phyloP scores from a whole-genome alignment of 306 rosid species.

The Prunus mume region DNA sequence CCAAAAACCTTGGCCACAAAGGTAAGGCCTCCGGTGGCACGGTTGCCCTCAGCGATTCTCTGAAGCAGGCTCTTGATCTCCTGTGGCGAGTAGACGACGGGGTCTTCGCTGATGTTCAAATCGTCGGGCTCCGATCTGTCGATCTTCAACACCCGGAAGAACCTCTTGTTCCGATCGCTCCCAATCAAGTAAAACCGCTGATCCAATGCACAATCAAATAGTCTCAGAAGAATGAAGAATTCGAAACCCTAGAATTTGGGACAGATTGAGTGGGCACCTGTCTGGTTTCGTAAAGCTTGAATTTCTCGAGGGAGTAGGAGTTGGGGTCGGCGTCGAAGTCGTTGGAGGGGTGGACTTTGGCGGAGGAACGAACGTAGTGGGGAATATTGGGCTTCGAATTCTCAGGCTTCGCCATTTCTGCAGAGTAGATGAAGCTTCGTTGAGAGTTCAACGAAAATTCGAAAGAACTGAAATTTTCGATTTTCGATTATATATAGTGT shows the following conservation, averaged over 20 bases:
- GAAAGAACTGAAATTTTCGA: too few species aligned
- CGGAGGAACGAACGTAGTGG: conserved; percentile 22
- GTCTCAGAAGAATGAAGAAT: not conserved
- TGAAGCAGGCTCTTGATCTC: conserved; percentile 83
- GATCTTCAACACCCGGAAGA: conserved; percentile 77
- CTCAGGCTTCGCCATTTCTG: conserved; percentile 50
- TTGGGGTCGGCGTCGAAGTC: conserved; percentile 65
- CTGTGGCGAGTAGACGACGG: conserved; percentile 71
- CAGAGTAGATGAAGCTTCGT: not conserved
- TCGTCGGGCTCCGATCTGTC: conserved; percentile 93
- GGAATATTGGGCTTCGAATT: conserved; percentile 35
- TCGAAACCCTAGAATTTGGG: not conserved
- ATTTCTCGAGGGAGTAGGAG: conserved; percentile 79
- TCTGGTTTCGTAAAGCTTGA: conserved; percentile 83
- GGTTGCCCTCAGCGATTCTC: conserved; percentile 81
- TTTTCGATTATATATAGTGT: too few species aligned
- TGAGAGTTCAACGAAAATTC: too few species aligned
- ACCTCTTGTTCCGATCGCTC: conserved; percentile 74
- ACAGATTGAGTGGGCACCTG: conserved; percentile 37
- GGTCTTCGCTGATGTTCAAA: conserved; percentile 81
- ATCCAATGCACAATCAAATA: conserved; percentile 6
- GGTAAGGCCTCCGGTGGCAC: conserved; percentile 80
- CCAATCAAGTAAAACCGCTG: conserved; percentile 84
- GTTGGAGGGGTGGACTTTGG: conserved; percentile 65
- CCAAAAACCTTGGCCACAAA: conserved; percentile 73